Evolutionary conservation across 2,329 filamentous ascomycete species (phyloP), one percentile per base, ranked within the genome.

Genomic region (Thielaviopsis musarum): DNA sequence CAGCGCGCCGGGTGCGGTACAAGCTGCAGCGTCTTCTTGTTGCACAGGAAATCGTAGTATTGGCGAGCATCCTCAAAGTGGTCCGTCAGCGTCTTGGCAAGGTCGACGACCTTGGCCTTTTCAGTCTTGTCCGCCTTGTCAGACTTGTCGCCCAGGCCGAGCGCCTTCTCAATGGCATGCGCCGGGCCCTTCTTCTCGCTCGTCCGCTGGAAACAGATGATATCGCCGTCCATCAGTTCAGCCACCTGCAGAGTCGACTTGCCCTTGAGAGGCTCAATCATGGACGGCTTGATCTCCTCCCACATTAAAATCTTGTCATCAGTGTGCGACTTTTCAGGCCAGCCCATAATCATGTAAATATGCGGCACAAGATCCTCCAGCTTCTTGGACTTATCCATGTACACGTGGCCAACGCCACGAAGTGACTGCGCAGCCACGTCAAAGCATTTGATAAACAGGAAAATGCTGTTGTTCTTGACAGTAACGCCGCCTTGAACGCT

Each of bases 221-320:
- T 95, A 68, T 98, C 93, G 55, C 93, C 93, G 66, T 98, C 91
- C 69, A 97, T 91, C 24, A 98, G 86, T 70, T 98, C 94, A 1
- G 93, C 93, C 62, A 88, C 84, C 64, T 90, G 87, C 62, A 98
- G 78, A 0, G 90, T 89, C 67, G 89, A 83, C 73, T 95, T 97
- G 0, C 85, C 80, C 72, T 96, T 97, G 75, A 98, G 85, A 6
- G 81, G 79, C 68, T 98, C 94, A 65, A 98, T 95, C 91, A 97
- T 97, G 62, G 83, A 88, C 57, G 91, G 90, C 72, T 97, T 98
- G 72, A 98, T 97, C 74, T 98, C 93, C 73, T 98, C 93, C 74
- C 84, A 97, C 22, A 98, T 79, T n/a, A 77, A 69, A 45, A 82
- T 69, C 67, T 78, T 80, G 61, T 84, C 81, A 5, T 80, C 78